phyloP scores from a whole-genome alignment of 1,284 basidiomycete species.

The Sporisorium scitamineum region DNA sequence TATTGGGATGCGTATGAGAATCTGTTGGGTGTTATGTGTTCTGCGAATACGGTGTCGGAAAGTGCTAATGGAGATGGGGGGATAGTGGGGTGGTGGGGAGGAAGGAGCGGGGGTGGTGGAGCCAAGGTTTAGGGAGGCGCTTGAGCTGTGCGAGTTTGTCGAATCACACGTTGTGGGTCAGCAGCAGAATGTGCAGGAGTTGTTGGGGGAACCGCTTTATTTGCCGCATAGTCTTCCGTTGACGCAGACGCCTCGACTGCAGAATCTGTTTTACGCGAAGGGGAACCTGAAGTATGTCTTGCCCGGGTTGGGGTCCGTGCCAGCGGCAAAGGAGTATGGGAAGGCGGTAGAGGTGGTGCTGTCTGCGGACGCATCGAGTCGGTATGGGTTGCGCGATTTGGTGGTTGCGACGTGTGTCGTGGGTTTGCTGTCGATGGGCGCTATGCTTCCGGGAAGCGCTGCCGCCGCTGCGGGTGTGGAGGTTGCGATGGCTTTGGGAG shows the following conservation, averaged over 20 bases:
- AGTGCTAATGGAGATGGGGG: background rate
- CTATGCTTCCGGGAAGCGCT: slow-evolving; percentile 52
- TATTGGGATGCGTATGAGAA: slow-evolving; percentile 72
- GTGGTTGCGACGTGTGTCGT: slow-evolving; percentile 61
- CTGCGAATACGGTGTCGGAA: slow-evolving; percentile 28
- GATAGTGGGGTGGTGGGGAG: no score
- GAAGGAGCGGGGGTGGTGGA: no score
- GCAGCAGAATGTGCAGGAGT: slow-evolving; percentile 14
- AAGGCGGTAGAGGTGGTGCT: slow-evolving; percentile 68
- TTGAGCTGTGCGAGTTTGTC: slow-evolving; percentile 69
- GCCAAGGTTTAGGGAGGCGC: slow-evolving; percentile 66
- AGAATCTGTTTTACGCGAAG: slow-evolving; percentile 72
- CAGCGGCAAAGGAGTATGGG: slow-evolving; percentile 69
- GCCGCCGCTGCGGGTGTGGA: slow-evolving; percentile 49
- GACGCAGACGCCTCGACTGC: slow-evolving; percentile 70
- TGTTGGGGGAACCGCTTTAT: slow-evolving; percentile 40
- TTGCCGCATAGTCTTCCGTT: slow-evolving; percentile 63
- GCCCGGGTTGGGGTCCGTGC: slow-evolving; percentile 48
- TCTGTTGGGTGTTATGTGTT: slow-evolving; percentile 71
- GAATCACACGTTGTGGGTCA: slow-evolving; percentile 55
- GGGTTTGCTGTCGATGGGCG: slow-evolving; percentile 59
- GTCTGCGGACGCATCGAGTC: slow-evolving; percentile 41
- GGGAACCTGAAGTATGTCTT: slow-evolving; percentile 70
- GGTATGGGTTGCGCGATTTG: slow-evolving; percentile 59
- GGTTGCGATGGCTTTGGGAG: slow-evolving; percentile 53